Percentiles rank a stretch among this genome's conserved stretches.
Evolutionary conservation across 2,329 filamentous ascomycete species (phyloP).

Genomic region (Bimuria novae-zelandiae): DNA sequence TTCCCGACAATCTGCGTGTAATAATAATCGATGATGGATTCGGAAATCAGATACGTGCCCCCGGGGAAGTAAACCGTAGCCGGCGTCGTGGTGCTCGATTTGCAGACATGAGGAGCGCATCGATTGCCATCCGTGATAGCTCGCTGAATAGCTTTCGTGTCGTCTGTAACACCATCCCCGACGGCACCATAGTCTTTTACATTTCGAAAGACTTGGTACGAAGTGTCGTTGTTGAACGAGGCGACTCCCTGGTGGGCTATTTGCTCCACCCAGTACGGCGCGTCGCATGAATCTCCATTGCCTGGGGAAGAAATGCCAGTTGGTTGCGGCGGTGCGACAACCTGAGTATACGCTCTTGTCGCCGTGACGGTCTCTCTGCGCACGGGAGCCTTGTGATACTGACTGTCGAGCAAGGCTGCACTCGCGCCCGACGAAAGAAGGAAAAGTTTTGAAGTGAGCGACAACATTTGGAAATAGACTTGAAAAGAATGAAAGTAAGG

Average conservation of each 20-base stretch:
- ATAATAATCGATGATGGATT: slow-evolving; percentile 65
- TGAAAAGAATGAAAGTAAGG: not conserved
- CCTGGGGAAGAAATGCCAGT: slow-evolving; percentile 11
- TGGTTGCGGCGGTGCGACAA: slow-evolving; percentile 18
- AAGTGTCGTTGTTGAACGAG: slow-evolving; percentile 43
- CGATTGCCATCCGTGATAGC: slow-evolving; percentile 49
- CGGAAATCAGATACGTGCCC: slow-evolving; percentile 63
- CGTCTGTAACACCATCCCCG: slow-evolving; percentile 41
- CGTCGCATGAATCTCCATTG: slow-evolving; percentile 17
- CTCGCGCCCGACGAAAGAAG: slow-evolving; percentile 5
- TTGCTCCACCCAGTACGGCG: slow-evolving; percentile 48
- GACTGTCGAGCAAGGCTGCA: slow-evolving; percentile 4
- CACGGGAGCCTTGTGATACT: slow-evolving; percentile 5
- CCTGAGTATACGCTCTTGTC: slow-evolving; percentile 7
- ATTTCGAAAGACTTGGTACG: slow-evolving; percentile 45
- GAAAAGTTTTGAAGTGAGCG: slow-evolving; percentile 3
- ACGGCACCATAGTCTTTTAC: slow-evolving; percentile 50
- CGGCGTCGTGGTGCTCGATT: slow-evolving; percentile 56
- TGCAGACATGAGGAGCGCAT: slow-evolving; percentile 48
- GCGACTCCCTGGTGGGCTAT: slow-evolving; percentile 49
- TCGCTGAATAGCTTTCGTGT: slow-evolving; percentile 60
- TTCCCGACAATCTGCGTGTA: slow-evolving; percentile 67
- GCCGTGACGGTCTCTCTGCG: not conserved
- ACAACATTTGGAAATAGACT: not conserved
- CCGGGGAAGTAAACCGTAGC: slow-evolving; percentile 63